Evolutionary conservation across 2,329 filamentous ascomycete genomes (phyloP).

Genomic region (Neopestalotiopsis rosae): DNA sequence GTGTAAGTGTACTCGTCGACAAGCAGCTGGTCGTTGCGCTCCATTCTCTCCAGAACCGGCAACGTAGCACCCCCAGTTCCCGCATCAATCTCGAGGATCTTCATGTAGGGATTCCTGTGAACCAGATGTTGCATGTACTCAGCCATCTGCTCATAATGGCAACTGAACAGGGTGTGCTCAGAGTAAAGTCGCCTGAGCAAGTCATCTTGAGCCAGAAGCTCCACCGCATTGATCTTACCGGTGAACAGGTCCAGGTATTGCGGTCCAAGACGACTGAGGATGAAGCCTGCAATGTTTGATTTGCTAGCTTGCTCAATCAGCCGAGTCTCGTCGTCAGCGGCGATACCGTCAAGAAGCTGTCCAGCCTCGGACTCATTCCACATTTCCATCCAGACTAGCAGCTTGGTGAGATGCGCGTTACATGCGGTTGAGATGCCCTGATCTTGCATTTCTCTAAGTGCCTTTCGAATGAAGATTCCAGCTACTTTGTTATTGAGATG

Average conservation of each 20-base stretch:
- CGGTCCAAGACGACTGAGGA: constrained; percentile 16
- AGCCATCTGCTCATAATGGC: constrained; percentile 15
- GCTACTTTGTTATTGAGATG: constrained; percentile 20
- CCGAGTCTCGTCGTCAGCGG: constrained; percentile 15
- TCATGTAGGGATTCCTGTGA: constrained; percentile 19
- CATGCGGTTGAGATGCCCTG: constrained; percentile 10
- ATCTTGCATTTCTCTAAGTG: constrained; percentile 1
- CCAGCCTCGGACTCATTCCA: constrained; percentile 11
- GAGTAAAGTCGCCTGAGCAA: constrained; percentile 14
- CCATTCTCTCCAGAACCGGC: constrained; percentile 19
- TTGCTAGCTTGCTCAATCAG: constrained; percentile 19
- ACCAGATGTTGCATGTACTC: constrained; percentile 9
- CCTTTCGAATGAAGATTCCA: constrained; percentile 20
- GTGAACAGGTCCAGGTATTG: constrained; percentile 16
- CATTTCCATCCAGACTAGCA: constrained; percentile 21
- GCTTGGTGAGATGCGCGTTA: constrained; percentile 17
- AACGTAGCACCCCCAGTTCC: constrained; percentile 31
- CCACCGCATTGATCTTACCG: not conserved
- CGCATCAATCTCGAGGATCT: constrained; percentile 24
- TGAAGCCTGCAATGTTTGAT: constrained; percentile 15
- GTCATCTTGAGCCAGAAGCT: constrained; percentile 13
- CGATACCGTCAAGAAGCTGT: not conserved
- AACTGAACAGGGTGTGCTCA: constrained; percentile 9
- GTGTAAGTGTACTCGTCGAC: constrained; percentile 18
- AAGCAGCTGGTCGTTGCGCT: constrained; percentile 14